Percentiles rank a stretch among this genome's conserved stretches.
phyloP scores from a whole-genome alignment of 305 asterid species.

The Ruellia speciosa region DNA sequence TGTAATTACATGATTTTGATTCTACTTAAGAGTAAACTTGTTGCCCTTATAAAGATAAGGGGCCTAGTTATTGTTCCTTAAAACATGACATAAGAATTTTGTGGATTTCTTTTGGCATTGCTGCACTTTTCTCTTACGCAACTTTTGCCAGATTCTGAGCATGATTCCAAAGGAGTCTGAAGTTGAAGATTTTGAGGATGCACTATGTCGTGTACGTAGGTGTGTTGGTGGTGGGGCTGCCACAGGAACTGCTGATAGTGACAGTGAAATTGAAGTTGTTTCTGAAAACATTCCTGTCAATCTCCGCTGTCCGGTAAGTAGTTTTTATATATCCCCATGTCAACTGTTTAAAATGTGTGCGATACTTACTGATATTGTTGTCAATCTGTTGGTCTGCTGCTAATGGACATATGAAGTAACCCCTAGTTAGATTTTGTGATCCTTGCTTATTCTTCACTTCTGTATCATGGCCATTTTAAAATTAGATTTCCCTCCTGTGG shows the following conservation, averaged over 20 bases:
- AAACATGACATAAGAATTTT: no score
- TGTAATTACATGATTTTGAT: no score
- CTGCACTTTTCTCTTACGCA: conserved; percentile 6
- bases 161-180: conserved; percentile 78
- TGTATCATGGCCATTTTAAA: no score
- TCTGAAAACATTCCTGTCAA: conserved; percentile 85
- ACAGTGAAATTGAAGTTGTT: conserved; percentile 94
- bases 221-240: conserved; percentile 93
- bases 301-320: conserved; percentile 97
- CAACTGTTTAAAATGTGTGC: neutral
- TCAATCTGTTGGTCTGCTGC: no score
- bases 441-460: no score
- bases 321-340: conserved; percentile 14
- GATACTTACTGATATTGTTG: neutral
- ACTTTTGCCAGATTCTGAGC: conserved; percentile 52
- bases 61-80: no score
- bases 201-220: conserved; percentile 81
- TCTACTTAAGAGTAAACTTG: no score
- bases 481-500: no score
- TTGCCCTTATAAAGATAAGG: no score
- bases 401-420: no score
- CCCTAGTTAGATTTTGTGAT: no score
- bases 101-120: no score
- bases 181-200: conserved; percentile 89
- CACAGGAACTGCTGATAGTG: conserved; percentile 90